phyloP scores from a whole-genome alignment of 2,329 filamentous ascomycete species.

The Dactylella cylindrospora region DNA sequence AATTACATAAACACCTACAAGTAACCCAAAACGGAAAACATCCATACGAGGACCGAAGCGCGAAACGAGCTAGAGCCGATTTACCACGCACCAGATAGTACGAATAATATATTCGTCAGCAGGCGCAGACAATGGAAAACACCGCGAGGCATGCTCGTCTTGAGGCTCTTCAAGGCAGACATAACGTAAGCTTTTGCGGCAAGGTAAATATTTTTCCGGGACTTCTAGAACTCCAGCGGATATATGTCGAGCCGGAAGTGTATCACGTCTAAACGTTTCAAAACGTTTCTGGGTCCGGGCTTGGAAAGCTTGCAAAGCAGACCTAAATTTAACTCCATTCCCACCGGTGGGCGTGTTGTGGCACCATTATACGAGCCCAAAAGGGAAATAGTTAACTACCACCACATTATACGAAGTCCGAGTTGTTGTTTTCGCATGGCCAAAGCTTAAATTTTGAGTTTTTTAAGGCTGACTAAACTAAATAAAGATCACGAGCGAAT shows the following conservation, averaged over 20 bases:
- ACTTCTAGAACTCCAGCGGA: neutral
- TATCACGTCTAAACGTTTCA: constrained; percentile 7
- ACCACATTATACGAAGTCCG: constrained; percentile 13
- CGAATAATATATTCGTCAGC: neutral
- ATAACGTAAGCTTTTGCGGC: neutral
- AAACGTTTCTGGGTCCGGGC: constrained; percentile 7
- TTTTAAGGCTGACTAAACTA: constrained; percentile 20
- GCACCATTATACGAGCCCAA: constrained; percentile 35
- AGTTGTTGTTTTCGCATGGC: neutral
- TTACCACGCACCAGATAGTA: too few species aligned
- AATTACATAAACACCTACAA: constrained; percentile 1
- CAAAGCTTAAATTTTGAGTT: neutral
- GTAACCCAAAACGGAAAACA: constrained; percentile 17
- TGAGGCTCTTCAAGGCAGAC: neutral
- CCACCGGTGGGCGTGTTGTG: constrained; percentile 5
- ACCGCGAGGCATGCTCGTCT: too few species aligned
- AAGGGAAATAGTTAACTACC: constrained; percentile 22
- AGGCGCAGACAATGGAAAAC: too few species aligned
- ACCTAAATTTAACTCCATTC: constrained; percentile 1
- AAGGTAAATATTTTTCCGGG: neutral
- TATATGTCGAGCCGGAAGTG: neutral
- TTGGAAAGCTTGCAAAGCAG: constrained; percentile 11
- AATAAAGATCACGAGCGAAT: constrained; percentile 5
- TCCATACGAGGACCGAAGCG: constrained; percentile 24
- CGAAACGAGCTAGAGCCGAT: neutral